Base-by-base conservation (phyloP, 345 rosid genomes). In the thale cress (Arabidopsis thaliana) region DNA sequence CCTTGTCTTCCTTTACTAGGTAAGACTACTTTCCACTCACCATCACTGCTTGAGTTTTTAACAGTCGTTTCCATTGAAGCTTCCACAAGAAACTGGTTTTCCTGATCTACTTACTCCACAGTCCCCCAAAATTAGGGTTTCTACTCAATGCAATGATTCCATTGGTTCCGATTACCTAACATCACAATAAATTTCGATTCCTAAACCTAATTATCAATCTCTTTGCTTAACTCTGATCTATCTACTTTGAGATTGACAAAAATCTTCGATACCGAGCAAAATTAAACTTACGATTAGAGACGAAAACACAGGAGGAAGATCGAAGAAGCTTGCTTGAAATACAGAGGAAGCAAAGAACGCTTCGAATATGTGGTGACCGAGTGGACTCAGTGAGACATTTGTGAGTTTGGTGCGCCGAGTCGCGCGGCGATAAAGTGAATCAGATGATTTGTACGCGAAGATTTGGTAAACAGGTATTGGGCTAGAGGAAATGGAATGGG, bases 11-110 rank as follows among this genome's bases (percentile, higher is more conserved):
- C 84, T 25, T 82, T 82, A 46, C 83, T 85, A 57, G 86, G 89
- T 65, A 79, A 71, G 65, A 94, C 99, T 51, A 89, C 69, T n/a
- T 84, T 86, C 99, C 97, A 95, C 25, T 87, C 97, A 66, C 78
- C 96, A 28, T 85, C 78, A 53, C 24, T 33, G 38, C 64, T 44
- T 61, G 23, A 30, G 53, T 55, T 83, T 30, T 82, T 85, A 72
- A 53, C 64, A 7, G 60, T 37, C 50, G 23, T 23, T 65, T 46
- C 77, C 71, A 73, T 42, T 73, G 58, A 56, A 65, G 48, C 53
- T 13, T 51, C 51, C 49, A 41, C 13, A 52, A 42, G 58, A 62
- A 59, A 51, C 32, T 60, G 41, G 0, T 16, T 66, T 1, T 36
- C 25, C 30, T 16, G 12, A 23, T 42, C 68, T 59, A 67, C 30